A percentile compares a stretch with the other conserved stretches of the same genome.
Conservation (phyloP, 2,329 filamentous ascomycete genomes). For the Alternaria brassicicola region DNA sequence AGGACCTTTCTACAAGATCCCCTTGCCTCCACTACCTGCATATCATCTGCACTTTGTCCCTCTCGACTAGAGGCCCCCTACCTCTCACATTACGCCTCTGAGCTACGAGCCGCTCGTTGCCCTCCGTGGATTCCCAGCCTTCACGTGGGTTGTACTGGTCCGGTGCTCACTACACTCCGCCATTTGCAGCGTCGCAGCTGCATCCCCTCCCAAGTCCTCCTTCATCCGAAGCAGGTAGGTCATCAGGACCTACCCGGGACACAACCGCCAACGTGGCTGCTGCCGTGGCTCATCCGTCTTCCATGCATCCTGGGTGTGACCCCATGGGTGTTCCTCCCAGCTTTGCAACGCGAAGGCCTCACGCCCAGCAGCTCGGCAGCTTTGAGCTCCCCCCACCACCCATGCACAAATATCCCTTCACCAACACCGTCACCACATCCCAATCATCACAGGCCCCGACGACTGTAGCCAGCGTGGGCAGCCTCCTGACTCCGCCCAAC, state of each 20-base stretch:
- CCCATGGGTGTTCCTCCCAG: slow-evolving; percentile 66
- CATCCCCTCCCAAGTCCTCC: slow-evolving; percentile 50
- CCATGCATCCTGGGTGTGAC: slow-evolving; percentile 68
- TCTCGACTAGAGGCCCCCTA: slow-evolving; percentile 33
- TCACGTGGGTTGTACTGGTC: slow-evolving; percentile 58
- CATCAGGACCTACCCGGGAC: slow-evolving; percentile 49
- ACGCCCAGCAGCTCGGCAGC: slow-evolving; percentile 69
- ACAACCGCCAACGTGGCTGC: slow-evolving; percentile 67
- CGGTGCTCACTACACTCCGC: slow-evolving; percentile 47
- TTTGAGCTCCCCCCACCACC: slow-evolving; percentile 70
- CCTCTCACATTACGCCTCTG: slow-evolving; percentile 39
- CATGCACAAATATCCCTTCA: slow-evolving; percentile 60
- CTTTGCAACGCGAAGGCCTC: slow-evolving; percentile 73
- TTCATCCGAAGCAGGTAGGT: slow-evolving; percentile 50
- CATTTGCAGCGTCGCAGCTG: slow-evolving; percentile 48
- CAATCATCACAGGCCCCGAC: slow-evolving; percentile 56
- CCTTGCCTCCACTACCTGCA: slow-evolving; percentile 39
- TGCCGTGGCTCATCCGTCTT: slow-evolving; percentile 64
- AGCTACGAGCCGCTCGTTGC: slow-evolving; percentile 43
- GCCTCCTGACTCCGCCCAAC: slow-evolving; percentile 67
- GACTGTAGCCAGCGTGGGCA: slow-evolving; percentile 60
- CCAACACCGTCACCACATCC: slow-evolving; percentile 48
- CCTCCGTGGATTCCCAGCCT: slow-evolving; percentile 58
- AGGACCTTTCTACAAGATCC: slow-evolving; percentile 41
- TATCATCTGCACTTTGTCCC: slow-evolving; percentile 44